phyloP scores from a whole-genome alignment of 495 filamentous ascomycete species.

The Pyrenula massariospora region DNA sequence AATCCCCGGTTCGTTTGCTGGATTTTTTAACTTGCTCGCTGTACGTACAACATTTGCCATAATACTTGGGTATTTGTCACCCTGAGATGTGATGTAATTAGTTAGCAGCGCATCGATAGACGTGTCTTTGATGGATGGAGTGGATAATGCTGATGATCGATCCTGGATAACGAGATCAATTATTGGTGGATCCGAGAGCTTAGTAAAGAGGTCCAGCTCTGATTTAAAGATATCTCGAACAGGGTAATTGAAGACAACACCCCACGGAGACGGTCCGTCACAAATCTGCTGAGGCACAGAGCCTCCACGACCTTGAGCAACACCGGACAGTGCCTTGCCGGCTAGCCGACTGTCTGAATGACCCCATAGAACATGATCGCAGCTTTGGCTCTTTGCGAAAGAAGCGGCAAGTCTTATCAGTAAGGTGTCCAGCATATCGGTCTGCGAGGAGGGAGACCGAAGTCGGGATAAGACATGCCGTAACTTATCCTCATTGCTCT shows the following conservation, averaged over 20 bases:
- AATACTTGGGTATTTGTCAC: conserved; percentile 78
- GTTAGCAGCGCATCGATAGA: conserved; percentile 87
- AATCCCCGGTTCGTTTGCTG: neutral
- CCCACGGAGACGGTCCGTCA: conserved; percentile 57
- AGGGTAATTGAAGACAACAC: conserved; percentile 52
- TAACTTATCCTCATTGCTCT: conserved; percentile 31
- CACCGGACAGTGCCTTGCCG: conserved; percentile 72
- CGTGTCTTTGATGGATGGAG: conserved; percentile 42
- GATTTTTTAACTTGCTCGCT: conserved; percentile 55
- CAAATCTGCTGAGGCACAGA: conserved; percentile 68
- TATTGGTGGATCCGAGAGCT: conserved; percentile 23
- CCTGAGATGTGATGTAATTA: conserved; percentile 79
- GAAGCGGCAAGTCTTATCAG: conserved; percentile 57
- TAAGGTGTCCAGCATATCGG: conserved; percentile 60
- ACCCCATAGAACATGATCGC: conserved; percentile 65
- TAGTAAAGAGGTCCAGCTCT: conserved; percentile 57
- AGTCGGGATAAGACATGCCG: conserved; percentile 42
- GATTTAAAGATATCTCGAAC: conserved; percentile 72
- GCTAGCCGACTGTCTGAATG: conserved; percentile 81
- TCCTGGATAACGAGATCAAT: conserved; percentile 13
- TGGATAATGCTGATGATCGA: conserved; percentile 43
- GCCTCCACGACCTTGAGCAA: conserved; percentile 82
- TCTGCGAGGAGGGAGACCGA: conserved; percentile 57
- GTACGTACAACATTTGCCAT: conserved; percentile 92
- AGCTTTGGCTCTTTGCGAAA: conserved; percentile 44